Conservation (phyloP, 2,329 filamentous ascomycete genomes). For the Fusarium bactridioides region DNA sequence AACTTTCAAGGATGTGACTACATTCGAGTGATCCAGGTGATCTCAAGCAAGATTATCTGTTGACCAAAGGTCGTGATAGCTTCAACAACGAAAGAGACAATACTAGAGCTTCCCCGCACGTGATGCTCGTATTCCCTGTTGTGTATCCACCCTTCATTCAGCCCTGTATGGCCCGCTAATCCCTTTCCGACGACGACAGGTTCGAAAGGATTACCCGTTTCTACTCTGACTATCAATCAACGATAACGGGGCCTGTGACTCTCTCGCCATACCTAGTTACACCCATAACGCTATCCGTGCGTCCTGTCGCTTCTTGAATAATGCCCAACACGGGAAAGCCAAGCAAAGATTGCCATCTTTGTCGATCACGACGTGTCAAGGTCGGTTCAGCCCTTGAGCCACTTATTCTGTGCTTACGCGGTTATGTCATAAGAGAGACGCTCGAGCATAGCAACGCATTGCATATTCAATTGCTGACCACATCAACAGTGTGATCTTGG, state of each 20-base stretch:
- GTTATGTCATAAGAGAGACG: constrained; percentile 4
- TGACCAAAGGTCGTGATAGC: not conserved
- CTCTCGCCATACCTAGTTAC: not conserved
- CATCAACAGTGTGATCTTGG: constrained; percentile 49
- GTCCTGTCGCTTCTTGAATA: not conserved
- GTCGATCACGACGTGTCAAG: constrained; percentile 52
- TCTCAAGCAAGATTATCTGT: not conserved
- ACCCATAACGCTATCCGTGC: not conserved
- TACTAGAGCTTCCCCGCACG: constrained; percentile 8
- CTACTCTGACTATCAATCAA: constrained; percentile 24
- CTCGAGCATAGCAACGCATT: not conserved
- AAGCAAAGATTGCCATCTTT: constrained; percentile 53
- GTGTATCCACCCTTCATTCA: constrained; percentile 22
- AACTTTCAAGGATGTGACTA: not conserved
- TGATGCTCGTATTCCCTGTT: constrained; percentile 6
- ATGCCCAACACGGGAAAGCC: constrained; percentile 54
- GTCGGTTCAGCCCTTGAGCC: constrained; percentile 37
- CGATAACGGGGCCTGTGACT: constrained; percentile 2
- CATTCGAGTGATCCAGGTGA: not conserved
- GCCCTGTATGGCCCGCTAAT: constrained; percentile 30
- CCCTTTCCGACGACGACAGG: constrained; percentile 23
- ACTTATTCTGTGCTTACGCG: constrained; percentile 1
- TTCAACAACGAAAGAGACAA: not conserved
- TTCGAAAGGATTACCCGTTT: constrained; percentile 43
- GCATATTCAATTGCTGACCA: constrained; percentile 10